phyloP scores from a whole-genome alignment of 306 rosid species.

The Luffa aegyptiaca region DNA sequence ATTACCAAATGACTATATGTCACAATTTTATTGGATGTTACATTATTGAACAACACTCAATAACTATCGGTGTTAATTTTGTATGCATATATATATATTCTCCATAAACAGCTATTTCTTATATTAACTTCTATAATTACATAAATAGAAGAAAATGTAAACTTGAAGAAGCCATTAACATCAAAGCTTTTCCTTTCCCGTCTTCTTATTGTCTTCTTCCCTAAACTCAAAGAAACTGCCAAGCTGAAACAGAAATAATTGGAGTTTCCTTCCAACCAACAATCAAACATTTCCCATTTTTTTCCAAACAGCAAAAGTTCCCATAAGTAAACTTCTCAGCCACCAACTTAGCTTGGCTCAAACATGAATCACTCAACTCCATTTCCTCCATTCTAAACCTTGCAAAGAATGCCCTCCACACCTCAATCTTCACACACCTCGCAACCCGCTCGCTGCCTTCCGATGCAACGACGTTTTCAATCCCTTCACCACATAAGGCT shows the following conservation, averaged over 20 bases:
- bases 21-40: no score
- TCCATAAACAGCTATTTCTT: no score
- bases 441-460: conserved; percentile 45
- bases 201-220: background rate
- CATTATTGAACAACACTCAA: no score
- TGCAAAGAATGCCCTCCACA: conserved; percentile 71
- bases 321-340: conserved; percentile 27
- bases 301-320: conserved; percentile 35
- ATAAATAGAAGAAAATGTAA: background rate
- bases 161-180: background rate
- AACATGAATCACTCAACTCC: conserved; percentile 41
- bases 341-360: conserved; percentile 50
- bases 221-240: conserved; percentile 41
- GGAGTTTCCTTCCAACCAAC: conserved; percentile 83
- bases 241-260: conserved; percentile 56
- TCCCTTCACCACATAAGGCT: conserved; percentile 24
- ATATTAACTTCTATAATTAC: no score
- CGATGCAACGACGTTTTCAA: conserved; percentile 36
- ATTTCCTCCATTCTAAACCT: conserved; percentile 50
- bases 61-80: no score
- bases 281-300: conserved; percentile 27
- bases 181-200: background rate
- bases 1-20: no score
- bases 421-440: conserved; percentile 50
- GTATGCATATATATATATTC: no score